Evolutionary conservation across 352 stramenopile species (phyloP).

Genomic region (Phytophthora tubulina): DNA sequence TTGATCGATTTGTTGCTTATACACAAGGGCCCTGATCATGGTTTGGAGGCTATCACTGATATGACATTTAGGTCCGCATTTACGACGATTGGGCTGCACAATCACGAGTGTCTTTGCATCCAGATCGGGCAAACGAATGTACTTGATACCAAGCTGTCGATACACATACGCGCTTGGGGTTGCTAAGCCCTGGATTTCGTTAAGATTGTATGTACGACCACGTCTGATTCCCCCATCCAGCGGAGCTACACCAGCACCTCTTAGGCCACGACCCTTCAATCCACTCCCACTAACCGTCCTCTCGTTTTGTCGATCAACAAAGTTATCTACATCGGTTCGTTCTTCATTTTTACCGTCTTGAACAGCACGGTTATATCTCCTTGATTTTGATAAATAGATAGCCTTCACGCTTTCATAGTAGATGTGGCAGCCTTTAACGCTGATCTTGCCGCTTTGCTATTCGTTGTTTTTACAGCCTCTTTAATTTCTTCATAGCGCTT

Average conservation of each 20-base stretch:
- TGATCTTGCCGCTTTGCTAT: no score
- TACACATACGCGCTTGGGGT: no score
- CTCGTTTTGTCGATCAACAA: background rate
- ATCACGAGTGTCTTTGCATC: slow-evolving; percentile 11
- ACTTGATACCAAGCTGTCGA: no score
- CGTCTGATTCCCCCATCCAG: no score
- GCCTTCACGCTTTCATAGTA: slow-evolving; percentile 17
- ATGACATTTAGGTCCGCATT: slow-evolving; percentile 11
- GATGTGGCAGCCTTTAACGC: slow-evolving; percentile 7
- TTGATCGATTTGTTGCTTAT: no score
- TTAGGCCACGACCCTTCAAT: background rate
- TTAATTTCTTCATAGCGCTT: slow-evolving; percentile 20
- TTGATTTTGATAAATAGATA: no score
- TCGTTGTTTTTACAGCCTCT: background rate
- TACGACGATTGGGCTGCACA: slow-evolving; percentile 6
- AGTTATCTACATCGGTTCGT: background rate
- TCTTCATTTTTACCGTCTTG: slow-evolving; percentile 1
- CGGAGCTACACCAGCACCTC: no score
- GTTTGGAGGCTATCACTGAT: no score
- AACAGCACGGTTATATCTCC: no score
- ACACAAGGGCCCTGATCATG: no score
- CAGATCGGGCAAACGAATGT: slow-evolving; percentile 23
- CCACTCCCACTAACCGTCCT: background rate
- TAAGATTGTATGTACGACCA: no score
- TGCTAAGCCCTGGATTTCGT: no score